Base-by-base conservation (phyloP, 2,329 filamentous ascomycete genomes). In the Neospermospora avenae region DNA sequence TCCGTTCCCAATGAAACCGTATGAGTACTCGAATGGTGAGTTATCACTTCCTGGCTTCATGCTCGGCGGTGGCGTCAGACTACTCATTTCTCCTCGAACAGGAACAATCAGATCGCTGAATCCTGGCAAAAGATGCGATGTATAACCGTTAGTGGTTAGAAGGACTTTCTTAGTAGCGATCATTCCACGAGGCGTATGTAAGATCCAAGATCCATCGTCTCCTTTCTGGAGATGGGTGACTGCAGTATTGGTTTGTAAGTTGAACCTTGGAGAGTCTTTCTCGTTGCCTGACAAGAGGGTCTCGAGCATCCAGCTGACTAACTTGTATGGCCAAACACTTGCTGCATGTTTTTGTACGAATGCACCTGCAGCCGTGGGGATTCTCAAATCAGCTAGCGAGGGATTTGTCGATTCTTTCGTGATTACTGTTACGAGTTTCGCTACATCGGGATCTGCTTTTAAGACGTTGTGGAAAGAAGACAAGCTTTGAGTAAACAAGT, bases 61-160 rank as follows among this genome's bases (percentile, higher is more conserved):
- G 67, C 74, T 11, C 68, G 69, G 37, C 55, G 86, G 84, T 4
- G 88, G 87, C 3, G 80, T 68, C 20, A 93, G 79, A 0, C 87
- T 83, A 44, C 82, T 83, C 75, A 93, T 85, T 70, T 93, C 86
- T 0, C 90, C 91, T 24, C 89, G 80, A 2, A 89, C 86, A 0
- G 93, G 93, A 2, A 93, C 84, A 63, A 96, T 88, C 8, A 92
- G 79, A 64, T 86, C 84, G 8, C 82, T 78, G 67, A 93, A 87
- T 35, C 77, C 71, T 0, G 90, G 90, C 1, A 93, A 76, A 3
- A 96, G 79, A 62, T 86, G 81, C 1, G 90, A 90, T 0, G 91
- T 93, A 73, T 96, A 96, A 3, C 80, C 93, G 70, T 96, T 96
- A 0, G 89, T 93, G 4, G 90, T 88, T 16, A 96, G 81, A 18